Percentiles rank a stretch among this genome's conserved stretches.
phyloP scores from a whole-genome alignment of 345 rosid species.

The Dimocarpus longan region DNA sequence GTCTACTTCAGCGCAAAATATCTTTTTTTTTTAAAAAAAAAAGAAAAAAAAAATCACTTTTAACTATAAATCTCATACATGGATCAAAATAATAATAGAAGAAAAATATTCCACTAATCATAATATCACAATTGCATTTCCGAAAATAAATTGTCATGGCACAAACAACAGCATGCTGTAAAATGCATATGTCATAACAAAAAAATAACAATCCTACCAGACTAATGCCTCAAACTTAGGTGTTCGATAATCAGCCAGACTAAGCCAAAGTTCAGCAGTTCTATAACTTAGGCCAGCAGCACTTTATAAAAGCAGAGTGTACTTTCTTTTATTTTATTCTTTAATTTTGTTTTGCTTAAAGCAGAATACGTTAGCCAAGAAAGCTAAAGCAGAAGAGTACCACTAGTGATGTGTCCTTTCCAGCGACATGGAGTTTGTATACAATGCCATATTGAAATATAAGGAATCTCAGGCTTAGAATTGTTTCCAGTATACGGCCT shows the following conservation, averaged over 20 bases:
- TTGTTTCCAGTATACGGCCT: constrained; percentile 91
- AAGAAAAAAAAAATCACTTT: neutral
- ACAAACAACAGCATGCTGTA: neutral
- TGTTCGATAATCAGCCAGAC: neutral
- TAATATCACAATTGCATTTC: neutral
- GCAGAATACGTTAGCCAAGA: constrained; percentile 4
- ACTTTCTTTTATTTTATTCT: neutral
- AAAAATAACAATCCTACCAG: neutral
- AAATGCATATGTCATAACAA: neutral
- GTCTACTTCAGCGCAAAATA: too few relatives aligned
- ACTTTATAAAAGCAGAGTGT: neutral
- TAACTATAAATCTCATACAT: neutral
- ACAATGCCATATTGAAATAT: constrained; percentile 94
- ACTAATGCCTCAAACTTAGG: neutral
- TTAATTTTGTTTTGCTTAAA: neutral
- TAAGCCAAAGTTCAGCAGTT: neutral
- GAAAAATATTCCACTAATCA: neutral
- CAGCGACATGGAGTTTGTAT: constrained; percentile 87
- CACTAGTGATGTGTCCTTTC: constrained; percentile 67
- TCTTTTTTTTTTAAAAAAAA: too few relatives aligned
- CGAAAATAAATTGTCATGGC: neutral
- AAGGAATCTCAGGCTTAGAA: constrained; percentile 84
- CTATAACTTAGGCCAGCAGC: neutral
- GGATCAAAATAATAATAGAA: neutral
- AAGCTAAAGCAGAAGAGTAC: constrained; percentile 43